Percentiles rank a stretch among this genome's conserved stretches.
These are phyloP conservation scores for Lepidium didymum DNA, from an alignment of 345 rosid genomes.

Conservation along the genomic window DNA sequence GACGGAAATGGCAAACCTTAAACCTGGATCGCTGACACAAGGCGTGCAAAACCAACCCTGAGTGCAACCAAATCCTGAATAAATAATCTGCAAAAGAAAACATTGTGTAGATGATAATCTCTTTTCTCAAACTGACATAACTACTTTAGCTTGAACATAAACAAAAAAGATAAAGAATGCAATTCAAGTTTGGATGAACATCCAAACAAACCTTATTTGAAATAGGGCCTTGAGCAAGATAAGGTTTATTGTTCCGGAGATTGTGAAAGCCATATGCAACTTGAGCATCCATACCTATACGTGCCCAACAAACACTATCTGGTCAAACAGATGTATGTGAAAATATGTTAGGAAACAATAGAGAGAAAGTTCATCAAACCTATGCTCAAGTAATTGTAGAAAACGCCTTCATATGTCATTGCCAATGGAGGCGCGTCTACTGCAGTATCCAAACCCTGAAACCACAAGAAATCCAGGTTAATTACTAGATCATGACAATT, in stretches of 20 bases:
- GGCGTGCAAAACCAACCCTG: conserved; percentile 99
- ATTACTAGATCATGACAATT: not conserved
- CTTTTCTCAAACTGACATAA: not conserved
- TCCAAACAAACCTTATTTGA: conserved; percentile 68
- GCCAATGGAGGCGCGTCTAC: conserved; percentile 54
- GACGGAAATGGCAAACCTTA: conserved; percentile 47
- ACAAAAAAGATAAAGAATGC: not conserved
- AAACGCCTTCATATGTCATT: conserved; percentile 66
- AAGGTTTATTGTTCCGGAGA: conserved; percentile 88
- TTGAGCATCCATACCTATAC: conserved; percentile 96
- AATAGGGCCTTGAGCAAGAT: conserved; percentile 95
- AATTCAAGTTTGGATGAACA: not conserved
- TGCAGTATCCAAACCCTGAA: conserved; percentile 59
- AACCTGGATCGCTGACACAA: conserved; percentile 75
- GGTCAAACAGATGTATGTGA: not conserved
- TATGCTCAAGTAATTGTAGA: conserved; percentile 94
- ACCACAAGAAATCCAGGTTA: not conserved
- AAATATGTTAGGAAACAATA: not conserved
- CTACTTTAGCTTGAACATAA: not conserved
- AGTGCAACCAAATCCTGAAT: conserved; percentile 84
- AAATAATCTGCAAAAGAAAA: conserved; percentile 56
- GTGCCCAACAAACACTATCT: not conserved
- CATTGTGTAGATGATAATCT: not conserved
- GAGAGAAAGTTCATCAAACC: conserved; percentile 37
- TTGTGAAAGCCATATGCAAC: conserved; percentile 96